phyloP scores from a whole-genome alignment of 139 green algal genomes.

The Coccomyxa sp. region DNA sequence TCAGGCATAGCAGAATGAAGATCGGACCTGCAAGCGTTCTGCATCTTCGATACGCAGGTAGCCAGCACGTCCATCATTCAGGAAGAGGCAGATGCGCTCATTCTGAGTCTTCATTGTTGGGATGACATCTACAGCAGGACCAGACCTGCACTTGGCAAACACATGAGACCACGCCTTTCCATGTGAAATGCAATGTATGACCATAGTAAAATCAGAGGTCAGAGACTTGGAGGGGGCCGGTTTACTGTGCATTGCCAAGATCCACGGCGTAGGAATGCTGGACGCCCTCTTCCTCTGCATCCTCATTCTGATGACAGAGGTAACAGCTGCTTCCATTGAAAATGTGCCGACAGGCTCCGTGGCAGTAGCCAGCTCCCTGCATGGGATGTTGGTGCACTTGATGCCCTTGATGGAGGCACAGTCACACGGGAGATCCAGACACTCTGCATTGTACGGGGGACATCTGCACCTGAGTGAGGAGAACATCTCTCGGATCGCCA shows the following conservation, averaged over 20 bases:
- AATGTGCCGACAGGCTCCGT: conserved; percentile 45
- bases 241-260: conserved; percentile 73
- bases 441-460: neutral
- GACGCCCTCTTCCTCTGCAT: conserved; percentile 25
- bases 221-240: neutral
- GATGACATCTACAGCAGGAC: conserved; percentile 68
- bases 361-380: conserved; percentile 27
- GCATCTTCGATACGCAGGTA: conserved; percentile 74
- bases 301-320: conserved; percentile 45
- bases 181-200: neutral
- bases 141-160: conserved; percentile 33
- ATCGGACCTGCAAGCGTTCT: conserved; percentile 67
- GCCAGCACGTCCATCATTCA: conserved; percentile 50
- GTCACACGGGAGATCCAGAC: neutral
- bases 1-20: neutral
- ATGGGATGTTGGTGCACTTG: neutral
- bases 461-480: conserved; percentile 53
- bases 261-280: conserved; percentile 78
- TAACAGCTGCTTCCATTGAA: conserved; percentile 53
- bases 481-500: conserved; percentile 81
- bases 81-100: conserved; percentile 72
- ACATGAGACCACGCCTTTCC: neutral
- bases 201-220: neutral
- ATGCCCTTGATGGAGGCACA: neutral
- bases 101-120: conserved; percentile 85